Evolutionary conservation across 2,329 filamentous ascomycete genomes (phyloP).

Genomic region (Phialocephala subalpina): DNA sequence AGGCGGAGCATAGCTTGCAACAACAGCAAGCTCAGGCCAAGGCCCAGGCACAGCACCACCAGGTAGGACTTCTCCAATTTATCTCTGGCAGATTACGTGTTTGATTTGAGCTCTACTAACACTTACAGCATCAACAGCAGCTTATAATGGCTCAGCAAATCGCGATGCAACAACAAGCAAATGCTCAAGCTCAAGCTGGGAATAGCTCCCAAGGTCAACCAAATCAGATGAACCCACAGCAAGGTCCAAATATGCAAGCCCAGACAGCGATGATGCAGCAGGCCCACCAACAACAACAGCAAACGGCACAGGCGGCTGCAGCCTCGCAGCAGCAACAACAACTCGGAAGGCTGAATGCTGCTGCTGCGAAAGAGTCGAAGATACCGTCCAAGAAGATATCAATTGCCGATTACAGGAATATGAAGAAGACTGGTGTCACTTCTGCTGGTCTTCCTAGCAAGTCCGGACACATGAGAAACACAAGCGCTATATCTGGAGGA

Average conservation of each 20-base stretch:
- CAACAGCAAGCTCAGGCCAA: constrained; percentile 49
- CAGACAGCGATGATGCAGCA: constrained; percentile 30
- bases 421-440: constrained; percentile 39
- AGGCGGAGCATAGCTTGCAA: constrained; percentile 48
- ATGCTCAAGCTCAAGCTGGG: constrained; percentile 52
- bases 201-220: constrained; percentile 53
- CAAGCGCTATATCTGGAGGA: constrained; percentile 30
- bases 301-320: constrained; percentile 50
- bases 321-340: constrained; percentile 50
- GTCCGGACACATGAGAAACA: constrained; percentile 30
- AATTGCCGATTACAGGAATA: constrained; percentile 43
- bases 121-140: constrained; percentile 35
- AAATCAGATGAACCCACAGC: constrained; percentile 57
- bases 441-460: constrained; percentile 23
- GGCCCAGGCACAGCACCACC: constrained; percentile 47
- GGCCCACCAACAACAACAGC: constrained; percentile 51
- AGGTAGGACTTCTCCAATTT: constrained; percentile 27
- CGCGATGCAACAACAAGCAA: constrained; percentile 54
- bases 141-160: constrained; percentile 57
- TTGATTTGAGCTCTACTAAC: constrained; percentile 25
- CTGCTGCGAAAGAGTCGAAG: constrained; percentile 31
- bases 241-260: constrained; percentile 48
- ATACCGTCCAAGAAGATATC: constrained; percentile 42
- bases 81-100: background rate
- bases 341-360: constrained; percentile 39